These are phyloP conservation scores for Ulota crispa DNA, from an alignment of 225 moss, liverwort and hornwort genomes.

Conservation along the genomic window DNA sequence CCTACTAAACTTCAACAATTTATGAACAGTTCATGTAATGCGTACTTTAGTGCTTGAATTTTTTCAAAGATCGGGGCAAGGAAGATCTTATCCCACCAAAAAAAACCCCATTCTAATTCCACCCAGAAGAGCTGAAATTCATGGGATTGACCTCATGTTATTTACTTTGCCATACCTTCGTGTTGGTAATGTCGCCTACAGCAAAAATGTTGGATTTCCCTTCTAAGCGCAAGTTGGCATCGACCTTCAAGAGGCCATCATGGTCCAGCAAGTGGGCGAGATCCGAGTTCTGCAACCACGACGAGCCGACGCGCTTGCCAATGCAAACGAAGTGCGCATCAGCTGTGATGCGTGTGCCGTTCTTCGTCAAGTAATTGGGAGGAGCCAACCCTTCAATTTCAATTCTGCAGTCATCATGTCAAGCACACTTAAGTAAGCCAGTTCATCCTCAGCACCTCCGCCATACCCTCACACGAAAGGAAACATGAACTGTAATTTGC, in stretches of 20 bases:
- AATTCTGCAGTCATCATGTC: conserved; percentile 28
- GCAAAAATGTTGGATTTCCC: conserved; percentile 68
- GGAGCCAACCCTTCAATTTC: conserved; percentile 39
- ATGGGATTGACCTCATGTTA: too few species aligned
- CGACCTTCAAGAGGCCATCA: conserved; percentile 67
- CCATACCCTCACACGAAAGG: not conserved
- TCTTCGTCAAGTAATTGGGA: conserved; percentile 62
- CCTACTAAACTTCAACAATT: not conserved
- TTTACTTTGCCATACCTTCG: conserved; percentile 50
- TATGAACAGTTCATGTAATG: not conserved
- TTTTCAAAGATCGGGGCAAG: not conserved
- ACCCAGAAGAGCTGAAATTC: not conserved
- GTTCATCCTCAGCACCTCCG: not conserved
- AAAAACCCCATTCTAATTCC: not conserved
- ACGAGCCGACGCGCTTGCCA: conserved; percentile 69
- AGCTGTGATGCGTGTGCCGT: conserved; percentile 65
- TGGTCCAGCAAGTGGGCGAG: conserved; percentile 50
- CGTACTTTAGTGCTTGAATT: not conserved
- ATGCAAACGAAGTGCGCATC: conserved; percentile 69
- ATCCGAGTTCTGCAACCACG: conserved; percentile 64
- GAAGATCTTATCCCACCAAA: not conserved
- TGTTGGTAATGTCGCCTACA: conserved; percentile 69
- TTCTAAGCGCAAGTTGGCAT: conserved; percentile 51
- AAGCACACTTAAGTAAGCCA: not conserved
- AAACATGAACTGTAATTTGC: not conserved